Conservation (phyloP, 257 asterid genomes). For the Prunella vulgaris region DNA sequence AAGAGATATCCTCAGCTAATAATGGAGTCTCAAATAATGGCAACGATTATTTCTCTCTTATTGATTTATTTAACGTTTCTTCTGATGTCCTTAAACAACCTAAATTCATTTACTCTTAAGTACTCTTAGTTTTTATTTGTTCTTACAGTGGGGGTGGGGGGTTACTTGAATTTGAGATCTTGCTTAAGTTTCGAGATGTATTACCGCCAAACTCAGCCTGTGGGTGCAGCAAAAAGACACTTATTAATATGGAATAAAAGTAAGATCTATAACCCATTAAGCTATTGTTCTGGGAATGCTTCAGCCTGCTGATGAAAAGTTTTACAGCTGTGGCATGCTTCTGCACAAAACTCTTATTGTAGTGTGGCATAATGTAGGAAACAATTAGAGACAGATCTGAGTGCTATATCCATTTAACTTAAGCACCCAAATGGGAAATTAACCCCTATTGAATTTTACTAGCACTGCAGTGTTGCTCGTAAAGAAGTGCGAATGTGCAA, state of each 20-base stretch:
- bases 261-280: background rate
- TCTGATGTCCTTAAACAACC: background rate
- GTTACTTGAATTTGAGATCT: background rate
- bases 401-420: background rate
- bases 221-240: background rate
- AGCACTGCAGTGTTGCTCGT: background rate
- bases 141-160: background rate
- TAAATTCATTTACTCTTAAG: background rate
- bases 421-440: background rate
- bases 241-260: background rate
- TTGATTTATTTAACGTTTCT: background rate
- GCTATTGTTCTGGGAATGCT: background rate
- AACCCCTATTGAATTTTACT: background rate
- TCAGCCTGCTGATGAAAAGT: background rate
- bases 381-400: no score
- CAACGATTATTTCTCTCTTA: background rate
- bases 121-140: background rate
- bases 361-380: no score
- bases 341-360: no score
- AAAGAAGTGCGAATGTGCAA: background rate
- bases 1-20: slow-evolving; percentile 1
- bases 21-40: background rate
- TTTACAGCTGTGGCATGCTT: background rate
- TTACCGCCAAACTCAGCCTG: background rate
- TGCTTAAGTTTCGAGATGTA: background rate